These are phyloP conservation scores for Tulasnella sp. DNA, from an alignment of 768 basidiomycete genomes.

Conservation along the genomic window DNA sequence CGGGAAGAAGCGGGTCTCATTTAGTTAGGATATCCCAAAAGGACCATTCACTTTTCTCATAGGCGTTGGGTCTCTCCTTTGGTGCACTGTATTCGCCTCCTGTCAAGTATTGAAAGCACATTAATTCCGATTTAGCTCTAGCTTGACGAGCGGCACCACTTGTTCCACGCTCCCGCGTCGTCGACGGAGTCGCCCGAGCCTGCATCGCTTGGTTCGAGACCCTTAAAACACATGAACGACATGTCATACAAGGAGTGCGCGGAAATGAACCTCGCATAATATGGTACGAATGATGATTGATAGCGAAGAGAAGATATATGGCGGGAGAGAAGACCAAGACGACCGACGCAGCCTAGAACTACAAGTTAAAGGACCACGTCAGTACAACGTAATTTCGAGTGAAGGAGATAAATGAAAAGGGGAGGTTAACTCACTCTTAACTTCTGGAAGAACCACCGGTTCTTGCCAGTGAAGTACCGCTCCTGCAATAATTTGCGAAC, in stretches of 20 bases:
- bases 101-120: neutral
- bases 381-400: neutral
- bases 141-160: neutral
- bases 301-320: conserved; percentile 22
- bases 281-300: conserved; percentile 14
- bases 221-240: neutral
- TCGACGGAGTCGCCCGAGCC: conserved; percentile 5
- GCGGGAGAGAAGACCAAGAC: conserved; percentile 3
- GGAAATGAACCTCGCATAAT: conserved; percentile 10
- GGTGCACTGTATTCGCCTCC: neutral
- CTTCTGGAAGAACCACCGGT: conserved; percentile 95
- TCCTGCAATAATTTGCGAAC: conserved; percentile 98
- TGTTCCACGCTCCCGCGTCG: neutral
- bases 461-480: conserved; percentile 90
- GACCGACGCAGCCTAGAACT: conserved; percentile 25
- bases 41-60: conserved; percentile 4
- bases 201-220: neutral
- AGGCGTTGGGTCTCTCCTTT: neutral
- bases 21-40: neutral
- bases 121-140: neutral
- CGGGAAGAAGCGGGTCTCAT: conserved; percentile 24
- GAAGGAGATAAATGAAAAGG: neutral
- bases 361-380: neutral
- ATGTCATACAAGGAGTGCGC: conserved; percentile 6
- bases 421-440: conserved; percentile 61